These are phyloP conservation scores for Coniochaeta sp. DNA, from an alignment of 2,329 filamentous ascomycete species.

Conservation along the genomic window DNA sequence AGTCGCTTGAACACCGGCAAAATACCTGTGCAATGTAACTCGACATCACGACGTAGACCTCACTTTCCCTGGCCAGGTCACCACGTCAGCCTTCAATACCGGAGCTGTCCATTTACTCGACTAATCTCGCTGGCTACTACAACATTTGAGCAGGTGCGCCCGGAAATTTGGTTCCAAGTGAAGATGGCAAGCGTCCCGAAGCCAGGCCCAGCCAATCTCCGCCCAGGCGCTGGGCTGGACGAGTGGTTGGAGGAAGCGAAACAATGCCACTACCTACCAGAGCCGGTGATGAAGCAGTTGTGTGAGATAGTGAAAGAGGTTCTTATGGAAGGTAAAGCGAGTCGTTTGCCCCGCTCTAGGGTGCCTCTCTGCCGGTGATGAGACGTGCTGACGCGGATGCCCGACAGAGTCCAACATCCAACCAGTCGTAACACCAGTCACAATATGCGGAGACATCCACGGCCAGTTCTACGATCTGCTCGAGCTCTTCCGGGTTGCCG, in stretches of 20 bases:
- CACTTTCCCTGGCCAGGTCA: not conserved
- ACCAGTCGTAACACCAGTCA: slow-evolving; percentile 93
- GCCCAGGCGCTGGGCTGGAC: slow-evolving; percentile 77
- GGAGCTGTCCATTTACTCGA: not conserved
- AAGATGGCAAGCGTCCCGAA: slow-evolving; percentile 59
- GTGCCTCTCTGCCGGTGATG: not conserved
- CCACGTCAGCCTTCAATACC: not conserved
- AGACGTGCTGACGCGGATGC: not conserved
- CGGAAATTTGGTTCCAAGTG: not conserved
- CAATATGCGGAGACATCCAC: slow-evolving; percentile 96
- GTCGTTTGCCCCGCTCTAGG: not conserved
- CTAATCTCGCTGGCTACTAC: not conserved
- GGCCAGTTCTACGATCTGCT: slow-evolving; percentile 98
- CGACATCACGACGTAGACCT: not conserved
- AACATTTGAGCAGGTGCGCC: not conserved
- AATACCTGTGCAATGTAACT: not conserved
- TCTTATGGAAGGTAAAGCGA: slow-evolving; percentile 80
- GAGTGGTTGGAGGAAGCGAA: slow-evolving; percentile 97
- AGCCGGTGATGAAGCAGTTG: slow-evolving; percentile 95
- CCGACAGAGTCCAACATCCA: slow-evolving; percentile 90
- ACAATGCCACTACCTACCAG: slow-evolving; percentile 93
- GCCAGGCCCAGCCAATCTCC: slow-evolving; percentile 82
- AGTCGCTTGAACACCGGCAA: not conserved
- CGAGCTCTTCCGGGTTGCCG: slow-evolving; percentile 92
- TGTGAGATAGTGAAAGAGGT: slow-evolving; percentile 99